Evolutionary conservation across 352 stramenopile species (phyloP), one percentile per base, ranked within the genome.

Genomic region (Phytophthora sojae): DNA sequence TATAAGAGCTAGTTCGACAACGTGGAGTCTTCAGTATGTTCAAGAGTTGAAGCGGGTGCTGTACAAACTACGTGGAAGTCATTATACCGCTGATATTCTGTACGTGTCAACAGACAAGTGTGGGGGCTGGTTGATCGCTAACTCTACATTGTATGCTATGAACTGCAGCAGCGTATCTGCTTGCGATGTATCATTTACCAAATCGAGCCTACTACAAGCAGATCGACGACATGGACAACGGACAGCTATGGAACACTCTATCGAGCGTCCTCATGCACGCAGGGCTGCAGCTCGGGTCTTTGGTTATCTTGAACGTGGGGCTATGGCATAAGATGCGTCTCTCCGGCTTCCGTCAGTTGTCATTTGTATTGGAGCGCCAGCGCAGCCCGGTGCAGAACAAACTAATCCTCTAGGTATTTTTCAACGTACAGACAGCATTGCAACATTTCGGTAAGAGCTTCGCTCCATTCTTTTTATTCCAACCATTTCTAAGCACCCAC

Each of bases 61-160:
- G 23, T 61, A 61, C 21, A 1, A 61, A 61, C 15, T 52, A 42
- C 29, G 37, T 42, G 11, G 56, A 61, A 53, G 56, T 53, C 8
- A 39, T 61, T 2, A 50, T 61, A 7, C 56, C 37, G 14, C 8
- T 37, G n/a, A 52, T 39, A 37, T 61, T 61, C 15, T 29, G 35
- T 61, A 8, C 21, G 56, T 35, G 30, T 12, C 29, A 35, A 35
- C 29, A 35, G 11, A 47, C 0, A 25, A 58, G 26, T 17, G 29
- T 0, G 6, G 29, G 29, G 29, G 29, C 29, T 35, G 29, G 29
- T 7, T 11, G 29, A 35, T 35, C 29, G 9, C 29, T 11, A 35
- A 35, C 50, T 11, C 49, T 35, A 6, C 9, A 35, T 6, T 21
- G 5, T 50, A 21, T 21, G 21, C n/a, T 30, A 35, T 21, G 29